Percentiles rank a stretch among this genome's conserved stretches.
Conservation (phyloP, 2,329 filamentous ascomycete genomes). For the Fusarium pseudoanthophilum region DNA sequence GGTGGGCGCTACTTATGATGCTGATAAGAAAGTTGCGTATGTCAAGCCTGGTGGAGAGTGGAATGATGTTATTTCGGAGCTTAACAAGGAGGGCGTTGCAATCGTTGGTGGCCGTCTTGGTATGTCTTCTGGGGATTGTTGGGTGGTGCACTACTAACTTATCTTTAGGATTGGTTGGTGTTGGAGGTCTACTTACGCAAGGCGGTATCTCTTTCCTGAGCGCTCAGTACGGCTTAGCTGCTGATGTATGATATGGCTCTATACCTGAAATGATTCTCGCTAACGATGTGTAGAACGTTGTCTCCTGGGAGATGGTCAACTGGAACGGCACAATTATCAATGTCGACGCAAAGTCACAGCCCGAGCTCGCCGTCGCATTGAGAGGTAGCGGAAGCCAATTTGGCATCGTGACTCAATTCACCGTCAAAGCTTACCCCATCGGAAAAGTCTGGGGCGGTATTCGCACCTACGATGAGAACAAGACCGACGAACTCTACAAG, state of each 20-base stretch:
- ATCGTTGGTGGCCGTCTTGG: constrained; percentile 11
- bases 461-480: constrained; percentile 2
- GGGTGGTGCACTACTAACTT: fast-evolving
- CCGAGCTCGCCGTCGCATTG: constrained; percentile 14
- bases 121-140: fast-evolving
- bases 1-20: constrained; percentile 8
- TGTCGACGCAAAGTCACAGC: neutral
- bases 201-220: constrained; percentile 26
- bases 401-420: constrained; percentile 10
- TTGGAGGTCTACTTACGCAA: constrained; percentile 8
- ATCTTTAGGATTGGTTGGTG: neutral
- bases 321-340: constrained; percentile 20
- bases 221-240: constrained; percentile 20
- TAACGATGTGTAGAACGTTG: neutral
- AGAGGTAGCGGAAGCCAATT: constrained; percentile 26
- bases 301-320: constrained; percentile 18
- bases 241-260: constrained; percentile 23
- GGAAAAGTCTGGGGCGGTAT: constrained; percentile 19
- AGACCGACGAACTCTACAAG: constrained; percentile 13
- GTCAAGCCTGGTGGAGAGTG: constrained; percentile 27
- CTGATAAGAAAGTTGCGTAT: constrained; percentile 9
- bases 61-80: constrained; percentile 19
- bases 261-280: fast-evolving
- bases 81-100: constrained; percentile 1
- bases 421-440: neutral